Base-by-base conservation (phyloP, 768 basidiomycete species). In the Peribolospora baueri region DNA sequence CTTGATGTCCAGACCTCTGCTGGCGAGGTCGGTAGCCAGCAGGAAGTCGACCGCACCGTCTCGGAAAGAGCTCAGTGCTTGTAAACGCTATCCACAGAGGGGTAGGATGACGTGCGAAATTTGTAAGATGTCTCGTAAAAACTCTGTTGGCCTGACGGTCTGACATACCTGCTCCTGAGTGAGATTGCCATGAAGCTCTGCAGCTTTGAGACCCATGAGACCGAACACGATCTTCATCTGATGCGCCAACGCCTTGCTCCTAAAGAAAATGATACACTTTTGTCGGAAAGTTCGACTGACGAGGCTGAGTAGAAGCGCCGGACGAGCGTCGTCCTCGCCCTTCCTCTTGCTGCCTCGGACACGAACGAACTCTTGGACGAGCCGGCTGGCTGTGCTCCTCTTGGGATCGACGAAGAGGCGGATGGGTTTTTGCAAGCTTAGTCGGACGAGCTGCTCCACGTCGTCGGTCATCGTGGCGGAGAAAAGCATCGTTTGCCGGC, bases 391-490 rank as follows among this genome's bases (percentile, higher is more conserved):
- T 0, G 83, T 87, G 40, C 74, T 79, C 56, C 81, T 77, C 65
- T 90, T 88, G 6, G 87, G 86, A 64, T 97, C 93, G 25, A 98
- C 90, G 66, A 95, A 95, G 41, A 97, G 73, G 48, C 90, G 76
- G 7, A 90, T 84, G 5, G 93, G 93, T 65, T 82, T 87, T 66
- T 86, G 82, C 51, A 97, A 70, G 9, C 84, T 85, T 75, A 97
- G 81, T 63, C 79, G 80, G 56, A 97, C 83, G 50, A 98, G 75
- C 64, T 88, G 81, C 62, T 93, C 85, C 7, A 97, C 82, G 1
- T 83, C 82, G 67, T 98, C 93, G 4, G 90, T 95, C 83, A 97
- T 97, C 1, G 93, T 98, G 3, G 93, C 93, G 0, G 88, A 93
- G 69, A 98, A 98, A 43, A 98, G 74, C 87, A 98, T 91, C 3